These are phyloP conservation scores for Coprinopsis marcescibilis DNA, from an alignment of 768 basidiomycete species.

Conservation along the genomic window DNA sequence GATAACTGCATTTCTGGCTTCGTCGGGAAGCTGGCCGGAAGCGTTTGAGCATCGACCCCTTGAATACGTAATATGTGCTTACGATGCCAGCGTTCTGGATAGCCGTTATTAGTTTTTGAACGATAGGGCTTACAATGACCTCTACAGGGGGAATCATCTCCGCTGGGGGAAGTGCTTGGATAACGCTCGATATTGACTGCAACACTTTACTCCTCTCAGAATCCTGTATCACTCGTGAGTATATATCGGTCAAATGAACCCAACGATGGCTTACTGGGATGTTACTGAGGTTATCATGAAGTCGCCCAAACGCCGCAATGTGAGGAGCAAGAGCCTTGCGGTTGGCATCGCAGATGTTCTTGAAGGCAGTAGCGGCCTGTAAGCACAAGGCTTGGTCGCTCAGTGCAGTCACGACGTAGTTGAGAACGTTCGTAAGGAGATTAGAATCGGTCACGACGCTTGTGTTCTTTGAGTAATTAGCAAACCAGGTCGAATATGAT, in stretches of 20 bases:
- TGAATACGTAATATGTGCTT: slow-evolving; percentile 12
- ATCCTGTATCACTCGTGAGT: slow-evolving; percentile 39
- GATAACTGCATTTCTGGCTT: slow-evolving; percentile 59
- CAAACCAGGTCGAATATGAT: slow-evolving; percentile 77
- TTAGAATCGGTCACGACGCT: slow-evolving; percentile 24
- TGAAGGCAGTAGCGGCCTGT: slow-evolving; percentile 74
- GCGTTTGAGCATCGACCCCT: not conserved
- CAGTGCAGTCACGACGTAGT: slow-evolving; percentile 67
- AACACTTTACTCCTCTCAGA: slow-evolving; percentile 87
- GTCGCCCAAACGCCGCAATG: slow-evolving; percentile 76
- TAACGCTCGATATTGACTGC: slow-evolving; percentile 89
- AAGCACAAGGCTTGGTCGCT: slow-evolving; percentile 59
- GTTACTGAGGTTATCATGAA: slow-evolving; percentile 69
- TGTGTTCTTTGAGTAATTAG: slow-evolving; percentile 32
- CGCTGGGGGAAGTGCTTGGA: slow-evolving; percentile 78
- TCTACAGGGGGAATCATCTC: slow-evolving; percentile 77
- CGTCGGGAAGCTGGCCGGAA: slow-evolving; percentile 57
- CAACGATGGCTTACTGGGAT: slow-evolving; percentile 54
- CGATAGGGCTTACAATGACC: slow-evolving; percentile 71
- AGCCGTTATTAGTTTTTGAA: slow-evolving; percentile 61
- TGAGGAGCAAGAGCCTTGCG: slow-evolving; percentile 77
- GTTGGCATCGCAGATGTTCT: slow-evolving; percentile 88
- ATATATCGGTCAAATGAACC: not conserved
- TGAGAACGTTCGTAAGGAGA: slow-evolving; percentile 58
- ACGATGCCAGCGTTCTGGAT: slow-evolving; percentile 53